Evolutionary conservation across 257 asterid genomes (phyloP), one percentile per base, ranked within the genome.

Genomic region (Verbena officinalis): DNA sequence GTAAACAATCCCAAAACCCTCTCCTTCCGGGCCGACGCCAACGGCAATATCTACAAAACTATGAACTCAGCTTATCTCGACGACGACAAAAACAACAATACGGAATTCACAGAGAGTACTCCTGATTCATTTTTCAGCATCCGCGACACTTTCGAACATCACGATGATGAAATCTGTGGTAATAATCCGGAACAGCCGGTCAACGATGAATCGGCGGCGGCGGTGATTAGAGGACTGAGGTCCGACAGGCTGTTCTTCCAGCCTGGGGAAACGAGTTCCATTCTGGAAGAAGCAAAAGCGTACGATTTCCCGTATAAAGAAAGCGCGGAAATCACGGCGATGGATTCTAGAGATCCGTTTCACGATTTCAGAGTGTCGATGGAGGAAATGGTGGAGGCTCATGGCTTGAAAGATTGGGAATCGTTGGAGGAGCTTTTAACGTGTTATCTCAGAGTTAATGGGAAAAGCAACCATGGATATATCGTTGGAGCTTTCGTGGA

Each of bases 381-480:
- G 87, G 83, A 57, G 74, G 91, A 84, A 67, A 81, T 86, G 85
- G 82, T 86, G 68, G 85, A 60, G 53, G 78, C 83, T 16, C 75
- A 80, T 34, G 80, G 71, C 16, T 21, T 81, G 27, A 74, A 74
- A 20, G 77, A 78, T 36, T 77, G 90, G 84, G 78, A 71, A 1
- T 55, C 43, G 7, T 54, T 87, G 46, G 89, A 84, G 66, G 86
- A 76, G 14, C 69, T 84, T 14, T 54, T 87, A 39, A 39, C 71
- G 44, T 80, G 78, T 21, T 87, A 80, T 66, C 78, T 87, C n/a
- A 73, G 62, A 22, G 72, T 80, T 13, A 87, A 87, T 52, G 68
- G 40, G 42, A 72, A 67, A 42, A 24, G 48, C 21, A 77, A 64
- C 36, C 92, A 84, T 36, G 85, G 81, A 0, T 81, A 78, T 51